Conservation (phyloP, 1,139 yeast species). For the Protomyces pachydermus region DNA sequence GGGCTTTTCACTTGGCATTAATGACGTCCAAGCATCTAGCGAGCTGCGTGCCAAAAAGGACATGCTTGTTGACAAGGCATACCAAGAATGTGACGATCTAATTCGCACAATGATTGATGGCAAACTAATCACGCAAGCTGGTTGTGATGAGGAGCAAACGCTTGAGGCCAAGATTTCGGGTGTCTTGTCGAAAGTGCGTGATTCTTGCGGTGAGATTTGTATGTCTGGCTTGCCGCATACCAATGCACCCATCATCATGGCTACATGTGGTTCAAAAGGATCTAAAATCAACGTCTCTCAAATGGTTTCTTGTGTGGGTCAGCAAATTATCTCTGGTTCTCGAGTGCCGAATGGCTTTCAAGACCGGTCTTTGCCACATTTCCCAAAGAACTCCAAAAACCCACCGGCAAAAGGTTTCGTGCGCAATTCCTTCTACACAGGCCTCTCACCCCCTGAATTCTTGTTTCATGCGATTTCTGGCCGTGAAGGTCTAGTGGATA, state of each 20-base stretch:
- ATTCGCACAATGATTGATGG: slow-evolving; percentile 77
- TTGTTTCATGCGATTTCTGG: slow-evolving; percentile 98
- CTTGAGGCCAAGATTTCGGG: slow-evolving; percentile 98
- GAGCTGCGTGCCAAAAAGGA: slow-evolving; percentile 76
- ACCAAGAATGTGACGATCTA: slow-evolving; percentile 84
- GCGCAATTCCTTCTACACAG: slow-evolving; percentile 88
- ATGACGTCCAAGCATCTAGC: slow-evolving; percentile 90
- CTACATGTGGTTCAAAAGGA: slow-evolving; percentile 98
- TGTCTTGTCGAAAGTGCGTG: slow-evolving; percentile 90
- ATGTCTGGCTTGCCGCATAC: slow-evolving; percentile 81
- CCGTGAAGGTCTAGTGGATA: slow-evolving; percentile 98
- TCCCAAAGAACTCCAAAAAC: slow-evolving; percentile 89
- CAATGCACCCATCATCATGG: slow-evolving; percentile 97
- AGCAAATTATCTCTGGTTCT: slow-evolving; percentile 95
- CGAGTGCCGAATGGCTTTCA: slow-evolving; percentile 99
- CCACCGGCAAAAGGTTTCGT: slow-evolving; percentile 99
- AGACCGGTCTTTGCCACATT: slow-evolving; percentile 96
- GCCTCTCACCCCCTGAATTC: slow-evolving; percentile 93
- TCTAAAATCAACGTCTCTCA: slow-evolving; percentile 96
- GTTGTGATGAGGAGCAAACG: slow-evolving; percentile 97
- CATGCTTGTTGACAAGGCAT: slow-evolving; percentile 83
- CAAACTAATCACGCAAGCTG: slow-evolving; percentile 94
- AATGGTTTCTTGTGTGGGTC: slow-evolving; percentile 99
- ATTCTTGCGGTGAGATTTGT: slow-evolving; percentile 98
- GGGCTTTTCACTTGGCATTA: slow-evolving; percentile 95